These are phyloP conservation scores for Xylariaceae sp. DNA, from an alignment of 2,329 filamentous ascomycete genomes.

Conservation along the genomic window DNA sequence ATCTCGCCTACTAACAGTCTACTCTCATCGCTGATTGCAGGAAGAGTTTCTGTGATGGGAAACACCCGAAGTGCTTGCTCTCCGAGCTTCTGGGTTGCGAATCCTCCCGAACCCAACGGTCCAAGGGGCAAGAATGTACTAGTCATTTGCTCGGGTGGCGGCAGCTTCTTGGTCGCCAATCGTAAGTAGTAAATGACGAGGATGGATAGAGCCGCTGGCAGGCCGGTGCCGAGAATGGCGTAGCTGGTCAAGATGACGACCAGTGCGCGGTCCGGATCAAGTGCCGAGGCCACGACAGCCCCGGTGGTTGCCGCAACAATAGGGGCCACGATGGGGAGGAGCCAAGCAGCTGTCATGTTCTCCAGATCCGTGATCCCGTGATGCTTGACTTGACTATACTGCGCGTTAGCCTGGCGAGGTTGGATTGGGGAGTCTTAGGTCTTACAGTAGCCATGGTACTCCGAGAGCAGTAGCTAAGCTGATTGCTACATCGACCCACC, in stretches of 20 bases:
- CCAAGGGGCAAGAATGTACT: slow-evolving; percentile 65
- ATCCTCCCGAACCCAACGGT: slow-evolving; percentile 63
- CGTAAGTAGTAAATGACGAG: slow-evolving; percentile 56
- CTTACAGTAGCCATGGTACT: slow-evolving; percentile 50
- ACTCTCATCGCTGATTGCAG: slow-evolving; percentile 2
- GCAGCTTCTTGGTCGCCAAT: slow-evolving; percentile 51
- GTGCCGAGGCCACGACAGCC: slow-evolving; percentile 44
- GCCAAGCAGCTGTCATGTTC: slow-evolving; percentile 51
- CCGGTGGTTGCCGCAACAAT: slow-evolving; percentile 58
- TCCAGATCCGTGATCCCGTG: slow-evolving; percentile 38
- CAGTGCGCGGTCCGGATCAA: slow-evolving; percentile 42
- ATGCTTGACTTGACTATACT: slow-evolving; percentile 16
- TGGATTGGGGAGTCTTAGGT: not conserved
- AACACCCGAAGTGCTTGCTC: slow-evolving; percentile 40
- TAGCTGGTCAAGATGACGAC: slow-evolving; percentile 50
- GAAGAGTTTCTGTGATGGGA: slow-evolving; percentile 28
- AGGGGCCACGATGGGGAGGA: slow-evolving; percentile 59
- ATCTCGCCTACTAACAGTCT: slow-evolving; percentile 41
- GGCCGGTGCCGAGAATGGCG: slow-evolving; percentile 47
- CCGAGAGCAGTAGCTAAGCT: slow-evolving; percentile 34
- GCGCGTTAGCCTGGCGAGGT: not conserved
- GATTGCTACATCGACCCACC: slow-evolving; percentile 53
- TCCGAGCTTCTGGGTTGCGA: slow-evolving; percentile 49
- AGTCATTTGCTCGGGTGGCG: slow-evolving; percentile 57
- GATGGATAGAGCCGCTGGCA: slow-evolving; percentile 49